Percentiles rank a stretch among this genome's conserved stretches.
phyloP scores from a whole-genome alignment of 2,329 filamentous ascomycete genomes.

The Hymenoscyphus fructigenus region DNA sequence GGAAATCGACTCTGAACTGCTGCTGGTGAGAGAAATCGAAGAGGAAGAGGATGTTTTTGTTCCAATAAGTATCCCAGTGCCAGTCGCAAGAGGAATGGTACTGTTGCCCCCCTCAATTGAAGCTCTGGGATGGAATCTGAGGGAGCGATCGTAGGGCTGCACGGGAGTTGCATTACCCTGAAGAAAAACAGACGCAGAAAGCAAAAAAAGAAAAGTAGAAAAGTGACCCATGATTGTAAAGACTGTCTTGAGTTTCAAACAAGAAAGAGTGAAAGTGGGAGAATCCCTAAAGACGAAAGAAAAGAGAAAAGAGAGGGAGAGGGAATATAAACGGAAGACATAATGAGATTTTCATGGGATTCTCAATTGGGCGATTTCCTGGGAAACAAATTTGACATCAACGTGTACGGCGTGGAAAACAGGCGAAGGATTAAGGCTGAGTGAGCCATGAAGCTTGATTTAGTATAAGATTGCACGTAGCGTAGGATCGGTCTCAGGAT shows the following conservation, averaged over 20 bases:
- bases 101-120: neutral
- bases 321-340: neutral
- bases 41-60: neutral
- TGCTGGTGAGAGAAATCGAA: neutral
- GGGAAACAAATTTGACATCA: no score
- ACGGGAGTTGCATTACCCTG: slow-evolving; percentile 1
- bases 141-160: neutral
- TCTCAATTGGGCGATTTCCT: no score
- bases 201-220: slow-evolving; percentile 1
- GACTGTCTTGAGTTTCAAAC: neutral
- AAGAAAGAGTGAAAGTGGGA: slow-evolving; percentile 5
- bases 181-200: neutral
- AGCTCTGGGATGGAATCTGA: neutral
- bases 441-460: no score
- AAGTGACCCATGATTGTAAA: slow-evolving; percentile 1
- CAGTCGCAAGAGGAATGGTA: neutral
- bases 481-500: neutral
- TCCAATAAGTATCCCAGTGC: neutral
- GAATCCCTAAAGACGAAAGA: slow-evolving; percentile 8
- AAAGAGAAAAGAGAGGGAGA: neutral
- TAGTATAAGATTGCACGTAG: neutral
- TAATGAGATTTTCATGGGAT: no score
- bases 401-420: no score
- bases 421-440: no score
- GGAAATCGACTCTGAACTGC: neutral